Percentiles rank a stretch among this genome's conserved stretches.
Evolutionary conservation across 306 rosid genomes (phyloP).

Genomic region (Herpetospermum pedunculosum): DNA sequence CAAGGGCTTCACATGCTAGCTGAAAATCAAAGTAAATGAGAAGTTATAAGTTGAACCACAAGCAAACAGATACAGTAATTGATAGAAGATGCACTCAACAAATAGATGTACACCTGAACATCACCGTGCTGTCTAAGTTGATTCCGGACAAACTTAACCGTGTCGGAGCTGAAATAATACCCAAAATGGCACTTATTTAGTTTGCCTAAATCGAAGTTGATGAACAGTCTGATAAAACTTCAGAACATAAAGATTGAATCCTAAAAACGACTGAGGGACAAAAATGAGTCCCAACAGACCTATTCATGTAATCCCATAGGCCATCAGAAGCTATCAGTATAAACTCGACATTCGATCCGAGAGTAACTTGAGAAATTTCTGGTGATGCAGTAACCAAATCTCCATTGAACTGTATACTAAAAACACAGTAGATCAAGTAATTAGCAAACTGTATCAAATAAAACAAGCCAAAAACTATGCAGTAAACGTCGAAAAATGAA

Average conservation of each 20-base stretch:
- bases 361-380: conserved; percentile 62
- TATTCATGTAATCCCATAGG: conserved; percentile 92
- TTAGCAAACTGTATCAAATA: neutral
- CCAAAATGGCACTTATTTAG: conserved; percentile 11
- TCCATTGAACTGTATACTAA: conserved; percentile 42
- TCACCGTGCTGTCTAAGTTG: conserved; percentile 76
- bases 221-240: neutral
- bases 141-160: conserved; percentile 66
- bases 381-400: conserved; percentile 82
- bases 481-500: neutral
- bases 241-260: neutral
- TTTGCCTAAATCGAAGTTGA: neutral
- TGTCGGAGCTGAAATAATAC: conserved; percentile 67
- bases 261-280: neutral
- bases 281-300: conserved; percentile 30
- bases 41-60: neutral
- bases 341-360: conserved; percentile 74
- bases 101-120: conserved; percentile 52
- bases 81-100: neutral
- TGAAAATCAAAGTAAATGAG: conserved; percentile 22
- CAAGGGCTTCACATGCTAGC: conserved; percentile 87
- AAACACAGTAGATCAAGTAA: neutral
- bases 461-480: neutral
- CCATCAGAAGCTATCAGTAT: conserved; percentile 90
- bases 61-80: neutral